Base-by-base conservation (phyloP, 2,329 filamentous ascomycete species). In the Sordariomycetes sp. region DNA sequence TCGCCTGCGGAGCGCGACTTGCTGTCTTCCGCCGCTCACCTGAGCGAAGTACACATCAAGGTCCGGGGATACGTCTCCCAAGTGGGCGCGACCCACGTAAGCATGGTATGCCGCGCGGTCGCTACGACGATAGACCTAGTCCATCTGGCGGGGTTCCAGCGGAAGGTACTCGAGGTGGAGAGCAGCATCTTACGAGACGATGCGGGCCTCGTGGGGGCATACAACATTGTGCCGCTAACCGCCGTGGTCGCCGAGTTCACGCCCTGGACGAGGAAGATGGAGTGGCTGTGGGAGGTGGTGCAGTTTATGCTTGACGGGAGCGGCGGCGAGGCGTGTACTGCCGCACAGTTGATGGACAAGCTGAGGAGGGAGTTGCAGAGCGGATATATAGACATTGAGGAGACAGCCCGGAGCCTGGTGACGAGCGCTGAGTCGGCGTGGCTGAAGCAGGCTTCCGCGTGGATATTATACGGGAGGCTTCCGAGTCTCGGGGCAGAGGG, bases 161-260 rank as follows among this genome's bases (percentile, higher is more conserved):
- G 80, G 52, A 91, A 90, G 68, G 86, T 97, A 5, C 76, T 97
- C 10, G 83, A 91, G 58, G 90, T 97, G 3, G 94, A 99, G 72
- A 81, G 80, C 59, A 80, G 80, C 14, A 88, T 99, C 28, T 74
- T 97, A 55, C 81, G 79, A 53, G 83, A 85, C 65, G 90, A 97
- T 74, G 80, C 91, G 2, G 82, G 77, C 7, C 82, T 89, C 60
- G 93, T 97, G 1, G 93, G 93, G 50, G 93, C 89, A 1, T 96
- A 97, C 69, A 88, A 93, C 61, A 95, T 96, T 61, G 93, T 97
- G 24, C 93, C 94, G 2, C 73, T 99, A 64, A 95, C 94, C 55
- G 87, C 86, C 1, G 80, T 97, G 22, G 85, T 96, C 32, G 82
- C 81, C 5, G 88, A 94, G 66, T 97, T 97, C 66, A 85, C 87